Evolutionary conservation across 1,139 yeast species (phyloP).

Genomic region (Kodamaea ohmeri): DNA sequence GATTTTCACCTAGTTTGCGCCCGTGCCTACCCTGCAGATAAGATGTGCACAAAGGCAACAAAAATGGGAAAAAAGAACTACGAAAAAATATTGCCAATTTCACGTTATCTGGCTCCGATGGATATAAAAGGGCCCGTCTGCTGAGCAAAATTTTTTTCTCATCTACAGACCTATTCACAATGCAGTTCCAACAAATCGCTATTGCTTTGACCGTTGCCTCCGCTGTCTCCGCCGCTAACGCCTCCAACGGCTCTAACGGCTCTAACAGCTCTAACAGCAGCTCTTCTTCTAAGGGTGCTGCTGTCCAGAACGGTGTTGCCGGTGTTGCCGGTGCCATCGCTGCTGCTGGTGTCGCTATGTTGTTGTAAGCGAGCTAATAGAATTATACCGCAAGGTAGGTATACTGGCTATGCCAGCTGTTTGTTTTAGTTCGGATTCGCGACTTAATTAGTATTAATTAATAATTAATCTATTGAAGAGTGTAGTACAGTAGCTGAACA

Average conservation of each 20-base stretch:
- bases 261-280: constrained; percentile 17
- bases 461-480: constrained; percentile 6
- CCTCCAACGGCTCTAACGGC: constrained; percentile 29
- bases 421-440: constrained; percentile 9
- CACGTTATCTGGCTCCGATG: constrained; percentile 6
- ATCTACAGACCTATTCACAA: constrained; percentile 19
- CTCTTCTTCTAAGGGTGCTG: constrained; percentile 25
- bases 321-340: constrained; percentile 46
- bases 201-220: constrained; percentile 46
- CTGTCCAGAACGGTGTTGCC: constrained; percentile 31
- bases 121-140: constrained; percentile 6
- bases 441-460: constrained; percentile 6
- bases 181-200: constrained; percentile 48
- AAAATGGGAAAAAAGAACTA: background rate
- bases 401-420: constrained; percentile 7
- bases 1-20: too few species aligned
- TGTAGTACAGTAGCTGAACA: too few species aligned
- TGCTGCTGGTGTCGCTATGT: constrained; percentile 47
- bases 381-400: constrained; percentile 5
- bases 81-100: constrained; percentile 3
- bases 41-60: background rate
- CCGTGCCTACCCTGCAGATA: too few species aligned
- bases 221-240: constrained; percentile 45
- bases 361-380: constrained; percentile 29
- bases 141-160: constrained; percentile 6